A percentile compares a stretch with the other conserved stretches of the same genome.
These are phyloP conservation scores for Parasitella parasitica DNA, from an alignment of 371 early-diverging fungal species.

Conservation along the genomic window DNA sequence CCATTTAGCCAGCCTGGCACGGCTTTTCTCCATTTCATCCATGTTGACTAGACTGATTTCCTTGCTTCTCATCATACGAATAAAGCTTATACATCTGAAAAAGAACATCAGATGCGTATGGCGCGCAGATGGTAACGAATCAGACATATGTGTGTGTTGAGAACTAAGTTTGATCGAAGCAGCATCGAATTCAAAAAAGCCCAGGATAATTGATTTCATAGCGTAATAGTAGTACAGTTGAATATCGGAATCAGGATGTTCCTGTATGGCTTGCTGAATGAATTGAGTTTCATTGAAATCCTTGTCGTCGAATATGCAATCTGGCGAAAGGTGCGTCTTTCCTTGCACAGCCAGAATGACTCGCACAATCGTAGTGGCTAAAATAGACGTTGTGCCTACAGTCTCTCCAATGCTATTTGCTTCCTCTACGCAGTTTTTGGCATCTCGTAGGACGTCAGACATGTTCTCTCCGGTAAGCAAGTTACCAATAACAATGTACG, in stretches of 20 bases:
- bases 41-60: background rate
- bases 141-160: slow-evolving; percentile 25
- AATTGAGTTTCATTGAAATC: slow-evolving; percentile 33
- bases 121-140: slow-evolving; percentile 35
- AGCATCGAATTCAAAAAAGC: slow-evolving; percentile 33
- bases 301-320: slow-evolving; percentile 39
- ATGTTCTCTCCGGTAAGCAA: slow-evolving; percentile 35
- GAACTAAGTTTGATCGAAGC: slow-evolving; percentile 31
- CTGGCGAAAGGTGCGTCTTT: slow-evolving; percentile 31
- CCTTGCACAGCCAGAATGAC: slow-evolving; percentile 44
- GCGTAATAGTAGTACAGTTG: slow-evolving; percentile 32
- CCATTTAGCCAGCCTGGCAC: slow-evolving; percentile 29
- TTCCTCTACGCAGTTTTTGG: slow-evolving; percentile 37
- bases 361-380: slow-evolving; percentile 35
- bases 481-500: slow-evolving; percentile 35
- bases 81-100: slow-evolving; percentile 39
- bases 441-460: slow-evolving; percentile 37
- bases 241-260: background rate
- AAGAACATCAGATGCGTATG: slow-evolving; percentile 44
- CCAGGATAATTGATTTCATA: slow-evolving; percentile 31
- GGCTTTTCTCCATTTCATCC: slow-evolving; percentile 17
- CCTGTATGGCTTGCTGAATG: slow-evolving; percentile 6
- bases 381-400: slow-evolving; percentile 22
- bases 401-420: slow-evolving; percentile 26
- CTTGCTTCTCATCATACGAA: slow-evolving; percentile 22